Base-by-base conservation (phyloP, 495 filamentous ascomycete species). In the Aspergillus asperescens region DNA sequence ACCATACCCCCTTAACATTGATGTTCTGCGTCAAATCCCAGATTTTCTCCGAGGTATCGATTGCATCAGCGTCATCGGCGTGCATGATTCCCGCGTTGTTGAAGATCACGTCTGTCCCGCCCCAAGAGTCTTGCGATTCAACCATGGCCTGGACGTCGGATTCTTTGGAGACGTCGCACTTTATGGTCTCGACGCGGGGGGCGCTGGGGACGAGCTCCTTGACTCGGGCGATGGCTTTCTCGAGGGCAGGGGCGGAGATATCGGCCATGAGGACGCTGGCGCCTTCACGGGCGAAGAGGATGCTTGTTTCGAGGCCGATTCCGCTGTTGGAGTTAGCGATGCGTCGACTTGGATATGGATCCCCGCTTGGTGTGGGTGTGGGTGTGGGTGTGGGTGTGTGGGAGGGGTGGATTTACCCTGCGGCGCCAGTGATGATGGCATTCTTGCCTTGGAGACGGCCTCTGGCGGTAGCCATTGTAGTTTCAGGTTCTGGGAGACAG, bases 1-100 rank as follows among this genome's bases (percentile, higher is more conserved):
- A 96, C 93, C 93, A 96, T 0, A 98, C 93, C 12, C 93, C 93
- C 79, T 98, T 98, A 59, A 96, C 93, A 68, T 98, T 98, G 76
- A 97, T 93, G 54, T 78, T 80, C 50, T 94, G 89, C 6, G 93
- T 98, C 50, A 91, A 71, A 62, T 98, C 90, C 93, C 93, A 98
- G 72, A 98, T 90, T 49, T 80, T 81, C 71, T 96, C 90, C 10
- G 88, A 82, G 1, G 90, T 96, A 50, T 82, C 76, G 52, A 94
- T 71, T 18, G 92, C 89, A 68, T 96, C 90, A 54, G 81, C 86
- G 66, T 98, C 93, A 48, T 86, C 76, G 25, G 78, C 80, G 67
- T 96, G 90, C 93, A 98, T 98, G 64, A 98, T 98, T 15, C 93
- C 93, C 0, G 93, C 93, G 64, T 98, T 98, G 80, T 98, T 98